Base-by-base conservation (phyloP, 768 basidiomycete genomes). In the Coprinopsis sp. region DNA sequence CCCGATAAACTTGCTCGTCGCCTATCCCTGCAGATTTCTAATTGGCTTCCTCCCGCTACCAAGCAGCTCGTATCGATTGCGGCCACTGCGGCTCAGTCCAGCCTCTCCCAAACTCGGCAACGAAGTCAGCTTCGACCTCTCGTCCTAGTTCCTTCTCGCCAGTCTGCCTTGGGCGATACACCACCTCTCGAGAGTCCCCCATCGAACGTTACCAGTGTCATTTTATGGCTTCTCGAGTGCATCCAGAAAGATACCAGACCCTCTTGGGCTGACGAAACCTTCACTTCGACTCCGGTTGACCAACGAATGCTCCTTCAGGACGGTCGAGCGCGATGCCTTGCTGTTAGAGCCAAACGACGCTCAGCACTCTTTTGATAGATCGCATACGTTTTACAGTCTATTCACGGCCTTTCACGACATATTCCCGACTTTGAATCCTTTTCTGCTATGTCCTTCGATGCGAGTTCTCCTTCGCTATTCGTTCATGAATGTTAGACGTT, bases 211-310 rank as follows among this genome's bases (percentile, higher is more conserved):
- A 14, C 34, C 23, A 49, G 38, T 22, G 22, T 49, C 34, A 40
- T 49, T 30, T 40, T 42, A 6, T 49, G 48, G 48, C 18, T 49
- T 6, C 18, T 49, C 24, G 48, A 49, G 18, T 49, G 48, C 41
- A 37, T 49, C 13, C 40, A 42, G 34, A 12, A 34, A 1, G 48
- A 49, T 31, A 41, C 44, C 8, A 49, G 31, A 27, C 48, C 48
- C 12, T 36, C 36, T 6, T 44, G 40, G 42, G n/a, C n/a, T n/a
- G n/a, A n/a, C n/a, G n/a, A n/a, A n/a, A n/a, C n/a, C n/a, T n/a
- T n/a, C n/a, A 49, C 25, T 30, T 19, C 39, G 28, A 22, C 16
- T 27, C 29, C 5, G 23, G 44, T 19, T 18, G 46, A 47, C 34
- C n/a, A 49, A 12, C 30, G 29, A 24, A 49, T 49, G 48, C 18